Evolutionary conservation across 306 rosid genomes (phyloP).

Genomic region (Sicyos edulis): DNA sequence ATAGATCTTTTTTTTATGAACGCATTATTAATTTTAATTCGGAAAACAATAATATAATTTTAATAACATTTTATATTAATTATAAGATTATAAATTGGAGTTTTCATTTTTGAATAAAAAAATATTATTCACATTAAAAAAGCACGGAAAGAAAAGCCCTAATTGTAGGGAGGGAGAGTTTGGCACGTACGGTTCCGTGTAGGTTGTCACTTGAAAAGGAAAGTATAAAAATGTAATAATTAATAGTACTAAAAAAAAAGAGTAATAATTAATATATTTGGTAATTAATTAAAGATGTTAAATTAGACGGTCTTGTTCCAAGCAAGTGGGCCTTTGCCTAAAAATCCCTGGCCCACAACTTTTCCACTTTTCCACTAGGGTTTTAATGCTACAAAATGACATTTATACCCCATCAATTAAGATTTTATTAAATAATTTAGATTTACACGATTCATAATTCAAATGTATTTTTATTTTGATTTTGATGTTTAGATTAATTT

Average conservation of each 20-base stretch:
- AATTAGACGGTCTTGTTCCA: neutral
- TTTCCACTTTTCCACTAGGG: neutral
- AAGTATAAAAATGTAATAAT: neutral
- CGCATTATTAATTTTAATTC: too few species aligned
- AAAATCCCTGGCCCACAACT: slow-evolving; percentile 8
- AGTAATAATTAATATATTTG: neutral
- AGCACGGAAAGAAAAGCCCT: too few species aligned
- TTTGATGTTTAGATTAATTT: neutral
- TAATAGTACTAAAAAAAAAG: too few species aligned
- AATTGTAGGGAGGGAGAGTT: too few species aligned
- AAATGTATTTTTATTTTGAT: neutral
- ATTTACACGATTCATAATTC: neutral
- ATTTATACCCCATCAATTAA: slow-evolving; percentile 8
- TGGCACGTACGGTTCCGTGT: too few species aligned
- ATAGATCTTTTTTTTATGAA: too few species aligned
- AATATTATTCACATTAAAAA: too few species aligned
- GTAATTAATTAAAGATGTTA: neutral
- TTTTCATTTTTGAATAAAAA: too few species aligned
- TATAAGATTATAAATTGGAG: too few species aligned
- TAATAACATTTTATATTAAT: too few species aligned
- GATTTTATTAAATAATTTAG: neutral
- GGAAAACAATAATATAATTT: too few species aligned
- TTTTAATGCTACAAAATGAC: neutral
- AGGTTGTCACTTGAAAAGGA: neutral
- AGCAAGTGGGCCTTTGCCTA: slow-evolving; percentile 13